Evolutionary conservation across 495 filamentous ascomycete genomes (phyloP).

Genomic region (Chaetomidium leptoderma): DNA sequence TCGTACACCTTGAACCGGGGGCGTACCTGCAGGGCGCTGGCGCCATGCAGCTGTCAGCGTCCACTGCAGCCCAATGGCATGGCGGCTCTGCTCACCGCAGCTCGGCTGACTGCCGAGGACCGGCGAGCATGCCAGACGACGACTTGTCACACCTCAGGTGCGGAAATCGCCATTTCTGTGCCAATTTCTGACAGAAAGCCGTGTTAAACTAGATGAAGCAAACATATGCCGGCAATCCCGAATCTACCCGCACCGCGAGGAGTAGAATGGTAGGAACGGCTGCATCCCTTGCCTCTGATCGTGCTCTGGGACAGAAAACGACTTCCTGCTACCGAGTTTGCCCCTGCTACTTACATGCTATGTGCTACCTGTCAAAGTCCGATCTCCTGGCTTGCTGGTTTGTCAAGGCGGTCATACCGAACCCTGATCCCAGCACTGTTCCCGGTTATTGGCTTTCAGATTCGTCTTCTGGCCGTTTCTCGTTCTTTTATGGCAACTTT

Average conservation of each 20-base stretch:
- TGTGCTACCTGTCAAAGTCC: too few species aligned
- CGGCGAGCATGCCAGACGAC: not conserved
- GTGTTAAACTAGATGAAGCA: not conserved
- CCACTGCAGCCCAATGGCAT: slow-evolving; percentile 15
- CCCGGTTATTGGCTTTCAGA: too few species aligned
- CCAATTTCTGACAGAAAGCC: too few species aligned
- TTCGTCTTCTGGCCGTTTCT: too few species aligned
- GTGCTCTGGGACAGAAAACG: too few species aligned
- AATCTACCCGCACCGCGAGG: not conserved
- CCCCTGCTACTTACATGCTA: not conserved
- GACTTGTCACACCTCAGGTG: not conserved
- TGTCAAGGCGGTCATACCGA: too few species aligned
- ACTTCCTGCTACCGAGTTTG: too few species aligned
- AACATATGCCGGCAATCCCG: not conserved
- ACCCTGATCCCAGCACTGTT: too few species aligned
- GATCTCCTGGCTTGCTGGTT: too few species aligned
- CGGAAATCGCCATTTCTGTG: not conserved
- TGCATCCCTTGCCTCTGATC: too few species aligned
- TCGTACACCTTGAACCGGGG: not conserved
- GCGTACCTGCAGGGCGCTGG: not conserved
- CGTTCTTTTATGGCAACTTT: not conserved
- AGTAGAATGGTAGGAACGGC: not conserved
- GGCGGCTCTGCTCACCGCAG: slow-evolving; percentile 14
- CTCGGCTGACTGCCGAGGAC: not conserved
- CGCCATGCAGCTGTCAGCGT: not conserved